Evolutionary conservation across 345 rosid species (phyloP).

Genomic region (Kandelia obovata): DNA sequence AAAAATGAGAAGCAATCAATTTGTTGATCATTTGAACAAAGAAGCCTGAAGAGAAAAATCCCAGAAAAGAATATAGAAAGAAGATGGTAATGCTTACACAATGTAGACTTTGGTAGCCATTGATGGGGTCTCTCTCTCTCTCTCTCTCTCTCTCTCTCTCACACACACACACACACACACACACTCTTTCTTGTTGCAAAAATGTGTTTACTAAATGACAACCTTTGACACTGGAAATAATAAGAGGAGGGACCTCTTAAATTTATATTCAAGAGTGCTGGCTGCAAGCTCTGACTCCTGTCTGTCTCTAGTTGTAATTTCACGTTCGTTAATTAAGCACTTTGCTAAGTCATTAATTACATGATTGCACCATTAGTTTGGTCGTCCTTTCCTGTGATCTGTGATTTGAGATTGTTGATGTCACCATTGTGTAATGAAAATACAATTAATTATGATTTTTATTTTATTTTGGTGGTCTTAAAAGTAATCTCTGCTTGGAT

Average conservation of each 20-base stretch:
- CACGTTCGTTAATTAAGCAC: background rate
- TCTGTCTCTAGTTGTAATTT: no score
- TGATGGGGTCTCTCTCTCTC: slow-evolving; percentile 6
- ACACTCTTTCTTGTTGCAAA: background rate
- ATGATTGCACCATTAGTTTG: slow-evolving; percentile 15
- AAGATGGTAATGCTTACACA: slow-evolving; percentile 40
- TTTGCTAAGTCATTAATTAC: slow-evolving; percentile 10
- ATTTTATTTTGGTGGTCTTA: no score
- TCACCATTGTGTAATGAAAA: background rate
- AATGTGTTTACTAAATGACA: background rate
- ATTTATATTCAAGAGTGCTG: slow-evolving; percentile 24
- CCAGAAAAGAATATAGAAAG: background rate
- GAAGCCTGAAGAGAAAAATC: background rate
- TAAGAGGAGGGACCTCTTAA: slow-evolving; percentile 6
- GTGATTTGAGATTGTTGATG: background rate
- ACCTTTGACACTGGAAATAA: slow-evolving; percentile 1
- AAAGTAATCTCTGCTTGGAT: no score
- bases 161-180: no score
- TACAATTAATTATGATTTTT: no score
- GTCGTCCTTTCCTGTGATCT: background rate
- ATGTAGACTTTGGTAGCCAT: slow-evolving; percentile 62
- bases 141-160: background rate
- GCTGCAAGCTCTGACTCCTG: background rate
- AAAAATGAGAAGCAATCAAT: slow-evolving; percentile 1
- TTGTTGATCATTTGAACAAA: background rate